phyloP scores from a whole-genome alignment of 2,329 filamentous ascomycete genomes.

The Ophiostoma australiae region DNA sequence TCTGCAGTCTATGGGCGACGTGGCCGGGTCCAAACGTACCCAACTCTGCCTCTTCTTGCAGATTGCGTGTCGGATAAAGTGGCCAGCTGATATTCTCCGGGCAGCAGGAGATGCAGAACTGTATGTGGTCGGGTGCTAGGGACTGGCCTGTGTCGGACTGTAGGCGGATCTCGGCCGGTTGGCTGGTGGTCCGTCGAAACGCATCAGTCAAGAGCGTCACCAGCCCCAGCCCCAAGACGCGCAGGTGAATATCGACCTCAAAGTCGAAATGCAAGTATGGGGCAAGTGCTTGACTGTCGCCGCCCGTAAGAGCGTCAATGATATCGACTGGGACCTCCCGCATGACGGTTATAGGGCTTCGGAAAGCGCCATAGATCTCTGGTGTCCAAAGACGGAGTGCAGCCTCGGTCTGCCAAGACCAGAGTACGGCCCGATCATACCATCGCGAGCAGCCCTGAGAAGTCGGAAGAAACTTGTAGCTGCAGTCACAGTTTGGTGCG shows the following conservation, averaged over 20 bases:
- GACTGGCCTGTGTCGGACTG: slow-evolving; percentile 28
- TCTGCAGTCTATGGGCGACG: slow-evolving; percentile 20
- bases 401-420: slow-evolving; percentile 31
- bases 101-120: slow-evolving; percentile 29
- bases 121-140: slow-evolving; percentile 26
- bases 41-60: slow-evolving; percentile 29
- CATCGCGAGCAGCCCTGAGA: not conserved
- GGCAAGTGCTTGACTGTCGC: slow-evolving; percentile 20
- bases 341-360: slow-evolving; percentile 29
- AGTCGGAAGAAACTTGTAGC: too few relatives aligned
- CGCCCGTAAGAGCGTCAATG: slow-evolving; percentile 26
- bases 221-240: slow-evolving; percentile 28
- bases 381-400: slow-evolving; percentile 31
- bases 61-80: slow-evolving; percentile 28
- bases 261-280: slow-evolving; percentile 30
- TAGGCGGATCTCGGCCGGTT: slow-evolving; percentile 29
- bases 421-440: slow-evolving; percentile 30
- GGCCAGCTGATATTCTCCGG: slow-evolving; percentile 30
- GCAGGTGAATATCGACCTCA: slow-evolving; percentile 28
- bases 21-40: slow-evolving; percentile 16
- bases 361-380: slow-evolving; percentile 30
- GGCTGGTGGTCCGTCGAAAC: slow-evolving; percentile 24
- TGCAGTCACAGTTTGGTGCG: not conserved
- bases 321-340: slow-evolving; percentile 28
- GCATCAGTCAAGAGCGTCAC: slow-evolving; percentile 11